phyloP scores from a whole-genome alignment of 768 basidiomycete species.

The Phallus indusiatus region DNA sequence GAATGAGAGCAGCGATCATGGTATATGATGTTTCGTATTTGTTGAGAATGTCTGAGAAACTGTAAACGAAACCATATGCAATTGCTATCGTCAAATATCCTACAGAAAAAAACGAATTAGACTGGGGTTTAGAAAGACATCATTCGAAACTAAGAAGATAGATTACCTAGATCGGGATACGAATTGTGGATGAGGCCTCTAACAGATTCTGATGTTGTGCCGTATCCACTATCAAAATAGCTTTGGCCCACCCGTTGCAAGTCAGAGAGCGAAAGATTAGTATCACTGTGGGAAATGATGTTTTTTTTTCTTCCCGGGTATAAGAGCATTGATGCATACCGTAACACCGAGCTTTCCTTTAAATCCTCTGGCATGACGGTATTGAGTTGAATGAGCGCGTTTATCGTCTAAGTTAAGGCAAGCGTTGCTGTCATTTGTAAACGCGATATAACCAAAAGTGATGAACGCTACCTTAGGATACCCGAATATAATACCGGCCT shows the following conservation, averaged over 20 bases:
- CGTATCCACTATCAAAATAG: conserved; percentile 44
- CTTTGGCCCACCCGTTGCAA: conserved; percentile 31
- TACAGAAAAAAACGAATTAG: conserved; percentile 17
- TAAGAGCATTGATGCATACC: conserved; percentile 25
- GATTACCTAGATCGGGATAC: conserved; percentile 58
- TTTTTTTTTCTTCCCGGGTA: background rate
- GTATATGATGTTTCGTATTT: conserved; percentile 49
- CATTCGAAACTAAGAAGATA: background rate
- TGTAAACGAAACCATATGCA: conserved; percentile 50
- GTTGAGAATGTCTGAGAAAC: conserved; percentile 36
- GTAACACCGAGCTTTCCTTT: conserved; percentile 35
- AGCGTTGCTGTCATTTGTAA: background rate
- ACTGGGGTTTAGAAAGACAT: background rate
- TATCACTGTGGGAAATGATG: conserved; percentile 31
- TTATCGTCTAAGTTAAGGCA: conserved; percentile 39
- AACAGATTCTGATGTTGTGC: conserved; percentile 41
- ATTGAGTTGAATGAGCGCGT: conserved; percentile 42
- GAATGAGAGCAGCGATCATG: conserved; percentile 52
- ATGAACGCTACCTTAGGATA: conserved; percentile 44
- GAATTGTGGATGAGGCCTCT: conserved; percentile 37
- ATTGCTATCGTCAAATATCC: conserved; percentile 46
- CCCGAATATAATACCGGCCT: conserved; percentile 47
- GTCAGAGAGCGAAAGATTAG: conserved; percentile 32
- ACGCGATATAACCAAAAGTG: background rate
- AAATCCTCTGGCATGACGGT: conserved; percentile 44